These are phyloP conservation scores for Boletus reticuloceps DNA, from an alignment of 768 basidiomycete species.

Conservation along the genomic window DNA sequence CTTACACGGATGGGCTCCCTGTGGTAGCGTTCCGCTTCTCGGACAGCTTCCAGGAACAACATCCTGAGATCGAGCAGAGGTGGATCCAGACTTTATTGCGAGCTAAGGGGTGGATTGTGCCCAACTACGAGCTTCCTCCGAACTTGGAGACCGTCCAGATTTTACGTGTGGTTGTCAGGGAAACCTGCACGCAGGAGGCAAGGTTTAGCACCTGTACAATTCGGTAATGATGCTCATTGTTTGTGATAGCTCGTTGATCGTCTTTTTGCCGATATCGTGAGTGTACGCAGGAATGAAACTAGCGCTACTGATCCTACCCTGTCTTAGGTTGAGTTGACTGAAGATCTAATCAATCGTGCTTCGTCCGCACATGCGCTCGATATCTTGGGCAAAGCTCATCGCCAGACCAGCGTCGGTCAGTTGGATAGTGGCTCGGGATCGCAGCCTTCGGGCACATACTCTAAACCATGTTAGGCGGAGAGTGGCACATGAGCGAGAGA, in stretches of 20 bases:
- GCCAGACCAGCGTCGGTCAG: constrained; percentile 37
- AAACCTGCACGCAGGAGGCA: constrained; percentile 51
- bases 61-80: constrained; percentile 57
- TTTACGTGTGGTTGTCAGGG: constrained; percentile 60
- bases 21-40: constrained; percentile 57
- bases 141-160: constrained; percentile 50
- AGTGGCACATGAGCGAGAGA: not conserved
- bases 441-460: constrained; percentile 57
- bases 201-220: constrained; percentile 22
- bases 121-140: constrained; percentile 60
- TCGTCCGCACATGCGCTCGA: constrained; percentile 54
- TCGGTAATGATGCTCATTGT: constrained; percentile 27
- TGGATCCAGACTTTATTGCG: constrained; percentile 54
- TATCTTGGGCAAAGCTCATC: constrained; percentile 34
- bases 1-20: constrained; percentile 49
- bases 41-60: constrained; percentile 46
- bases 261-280: constrained; percentile 66
- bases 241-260: constrained; percentile 53
- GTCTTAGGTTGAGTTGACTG: constrained; percentile 59
- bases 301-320: not conserved
- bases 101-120: constrained; percentile 55
- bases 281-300: constrained; percentile 21
- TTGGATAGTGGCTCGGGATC: constrained; percentile 49
- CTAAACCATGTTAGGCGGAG: constrained; percentile 56
- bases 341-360: constrained; percentile 47